These are phyloP conservation scores for Megacollybia platyphylla DNA, from an alignment of 1,284 basidiomycete species.

Conservation along the genomic window DNA sequence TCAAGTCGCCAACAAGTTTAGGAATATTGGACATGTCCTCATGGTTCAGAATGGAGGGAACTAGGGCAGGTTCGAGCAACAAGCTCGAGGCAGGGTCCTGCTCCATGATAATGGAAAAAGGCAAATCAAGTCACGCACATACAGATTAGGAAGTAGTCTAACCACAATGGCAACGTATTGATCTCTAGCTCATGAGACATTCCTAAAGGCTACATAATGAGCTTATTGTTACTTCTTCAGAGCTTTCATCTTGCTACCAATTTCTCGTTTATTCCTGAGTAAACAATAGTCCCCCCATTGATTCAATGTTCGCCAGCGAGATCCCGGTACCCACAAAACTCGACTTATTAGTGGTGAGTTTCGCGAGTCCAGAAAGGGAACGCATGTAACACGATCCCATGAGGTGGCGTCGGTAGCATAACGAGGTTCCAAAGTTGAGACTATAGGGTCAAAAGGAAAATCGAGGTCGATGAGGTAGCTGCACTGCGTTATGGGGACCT, in stretches of 20 bases:
- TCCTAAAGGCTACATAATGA: too few relatives aligned
- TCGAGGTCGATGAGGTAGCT: constrained; percentile 84
- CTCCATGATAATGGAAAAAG: too few relatives aligned
- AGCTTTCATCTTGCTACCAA: constrained; percentile 24
- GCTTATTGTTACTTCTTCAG: neutral
- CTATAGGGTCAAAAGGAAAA: constrained; percentile 53
- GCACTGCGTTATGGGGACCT: constrained; percentile 67
- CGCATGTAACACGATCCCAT: constrained; percentile 73
- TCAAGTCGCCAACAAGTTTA: too few relatives aligned
- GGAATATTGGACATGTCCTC: too few relatives aligned
- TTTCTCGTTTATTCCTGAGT: constrained; percentile 36
- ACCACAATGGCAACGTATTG: too few relatives aligned
- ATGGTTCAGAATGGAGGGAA: too few relatives aligned
- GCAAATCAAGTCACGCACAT: too few relatives aligned
- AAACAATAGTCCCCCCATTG: constrained; percentile 64
- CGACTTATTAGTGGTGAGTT: constrained; percentile 63
- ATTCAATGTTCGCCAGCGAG: constrained; percentile 50
- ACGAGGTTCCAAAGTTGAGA: constrained; percentile 61
- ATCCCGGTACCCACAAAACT: constrained; percentile 66
- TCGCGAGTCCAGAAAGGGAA: constrained; percentile 71
- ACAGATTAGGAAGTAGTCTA: too few relatives aligned
- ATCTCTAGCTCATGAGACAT: too few relatives aligned
- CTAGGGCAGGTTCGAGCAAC: too few relatives aligned
- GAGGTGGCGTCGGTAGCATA: constrained; percentile 47
- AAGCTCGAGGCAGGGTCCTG: too few relatives aligned